A percentile compares a stretch with the other conserved stretches of the same genome.
Conservation (phyloP, 2,329 filamentous ascomycete species). For the Aspergillus sp. region DNA sequence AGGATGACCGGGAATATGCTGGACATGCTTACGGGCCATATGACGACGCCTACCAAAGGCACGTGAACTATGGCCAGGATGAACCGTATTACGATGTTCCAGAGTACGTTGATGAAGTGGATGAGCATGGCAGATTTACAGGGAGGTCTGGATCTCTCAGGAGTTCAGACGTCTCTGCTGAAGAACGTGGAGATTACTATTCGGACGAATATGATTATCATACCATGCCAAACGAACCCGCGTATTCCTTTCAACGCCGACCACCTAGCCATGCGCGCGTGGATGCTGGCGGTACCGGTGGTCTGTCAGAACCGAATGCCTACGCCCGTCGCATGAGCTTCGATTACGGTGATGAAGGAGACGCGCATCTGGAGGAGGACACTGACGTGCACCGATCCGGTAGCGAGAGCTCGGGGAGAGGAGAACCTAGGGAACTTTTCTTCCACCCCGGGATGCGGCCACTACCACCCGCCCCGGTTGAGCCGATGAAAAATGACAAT, state of each 20-base stretch:
- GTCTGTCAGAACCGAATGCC: constrained; percentile 64
- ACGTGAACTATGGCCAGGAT: constrained; percentile 53
- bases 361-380: constrained; percentile 54
- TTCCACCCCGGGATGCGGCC: constrained; percentile 77
- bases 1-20: constrained; percentile 59
- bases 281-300: constrained; percentile 85
- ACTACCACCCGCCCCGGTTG: constrained; percentile 56
- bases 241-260: constrained; percentile 48
- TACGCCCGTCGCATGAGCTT: constrained; percentile 67
- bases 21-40: constrained; percentile 65
- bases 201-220: constrained; percentile 30
- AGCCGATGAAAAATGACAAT: constrained; percentile 40
- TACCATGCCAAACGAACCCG: constrained; percentile 41
- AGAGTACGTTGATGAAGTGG: constrained; percentile 12
- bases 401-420: constrained; percentile 59
- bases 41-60: constrained; percentile 61
- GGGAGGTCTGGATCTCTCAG: constrained; percentile 19
- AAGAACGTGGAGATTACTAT: constrained; percentile 19
- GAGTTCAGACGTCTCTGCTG: constrained; percentile 18
- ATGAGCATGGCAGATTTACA: constrained; percentile 6
- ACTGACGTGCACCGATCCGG: constrained; percentile 37
- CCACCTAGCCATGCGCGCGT: constrained; percentile 59
- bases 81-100: constrained; percentile 18
- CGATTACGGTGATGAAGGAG: constrained; percentile 82
- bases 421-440: constrained; percentile 82